phyloP scores from a whole-genome alignment of 495 filamentous ascomycete genomes.

The Annulohypoxylon maeteangense region DNA sequence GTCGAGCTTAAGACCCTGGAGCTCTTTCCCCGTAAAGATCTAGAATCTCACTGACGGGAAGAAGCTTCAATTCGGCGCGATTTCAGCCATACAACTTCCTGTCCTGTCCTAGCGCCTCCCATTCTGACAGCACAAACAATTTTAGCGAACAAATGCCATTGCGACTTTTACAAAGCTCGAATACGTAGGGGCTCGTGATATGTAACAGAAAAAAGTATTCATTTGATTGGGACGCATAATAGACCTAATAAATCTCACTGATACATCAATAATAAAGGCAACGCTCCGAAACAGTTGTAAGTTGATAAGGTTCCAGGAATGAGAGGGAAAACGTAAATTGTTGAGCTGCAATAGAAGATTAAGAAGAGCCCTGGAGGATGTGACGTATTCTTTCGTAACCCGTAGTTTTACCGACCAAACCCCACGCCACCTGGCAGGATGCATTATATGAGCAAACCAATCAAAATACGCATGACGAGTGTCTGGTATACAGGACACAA shows the following conservation, averaged over 20 bases:
- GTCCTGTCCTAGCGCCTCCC: constrained; percentile 23
- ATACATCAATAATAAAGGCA: neutral
- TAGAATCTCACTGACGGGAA: constrained; percentile 14
- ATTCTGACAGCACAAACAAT: constrained; percentile 8
- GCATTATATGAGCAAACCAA: neutral
- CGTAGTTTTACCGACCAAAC: constrained; percentile 6
- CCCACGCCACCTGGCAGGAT: no score
- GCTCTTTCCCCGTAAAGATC: constrained; percentile 4
- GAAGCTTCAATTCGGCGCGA: constrained; percentile 26
- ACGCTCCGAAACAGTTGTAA: neutral
- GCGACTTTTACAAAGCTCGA: constrained; percentile 7
- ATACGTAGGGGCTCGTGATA: constrained; percentile 7
- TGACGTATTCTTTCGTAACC: neutral
- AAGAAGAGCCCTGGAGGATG: no score
- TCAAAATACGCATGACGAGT: neutral
- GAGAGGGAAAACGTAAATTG: neutral
- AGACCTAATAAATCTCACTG: neutral
- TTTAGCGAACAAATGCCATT: constrained; percentile 21
- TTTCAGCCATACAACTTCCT: constrained; percentile 25
- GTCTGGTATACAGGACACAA: neutral
- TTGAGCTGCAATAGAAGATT: neutral
- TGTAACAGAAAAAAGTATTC: neutral
- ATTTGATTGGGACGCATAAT: neutral
- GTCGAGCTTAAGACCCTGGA: constrained; percentile 9
- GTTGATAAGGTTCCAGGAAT: neutral